Percentiles rank a stretch among this genome's conserved stretches.
Conservation (phyloP, 1,139 yeast genomes). For the Protomyces arabidopsidicola region DNA sequence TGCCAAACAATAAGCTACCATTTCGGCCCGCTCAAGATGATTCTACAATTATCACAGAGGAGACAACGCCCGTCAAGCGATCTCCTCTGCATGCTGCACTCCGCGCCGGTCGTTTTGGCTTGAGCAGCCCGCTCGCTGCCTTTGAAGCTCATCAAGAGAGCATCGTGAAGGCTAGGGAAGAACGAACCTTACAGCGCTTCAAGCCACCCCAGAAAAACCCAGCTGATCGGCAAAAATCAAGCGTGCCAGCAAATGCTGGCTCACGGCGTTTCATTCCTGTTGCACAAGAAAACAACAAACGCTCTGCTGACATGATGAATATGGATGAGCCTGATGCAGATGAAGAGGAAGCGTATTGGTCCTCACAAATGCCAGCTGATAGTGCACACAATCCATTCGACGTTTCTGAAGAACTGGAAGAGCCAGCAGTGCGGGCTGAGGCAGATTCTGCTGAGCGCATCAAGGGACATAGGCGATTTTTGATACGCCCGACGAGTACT, state of each 20-base stretch:
- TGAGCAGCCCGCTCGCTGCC: neutral
- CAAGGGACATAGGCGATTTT: neutral
- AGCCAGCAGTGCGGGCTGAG: neutral
- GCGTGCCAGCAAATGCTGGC: neutral
- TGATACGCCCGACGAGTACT: neutral
- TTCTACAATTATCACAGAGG: neutral
- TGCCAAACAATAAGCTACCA: neutral
- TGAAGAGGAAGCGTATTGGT: neutral
- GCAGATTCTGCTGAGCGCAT: neutral
- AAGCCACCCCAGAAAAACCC: neutral
- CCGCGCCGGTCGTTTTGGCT: neutral
- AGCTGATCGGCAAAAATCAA: neutral
- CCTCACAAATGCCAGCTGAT: neutral
- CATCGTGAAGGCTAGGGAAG: neutral
- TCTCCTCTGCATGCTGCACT: neutral
- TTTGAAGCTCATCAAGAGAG: neutral
- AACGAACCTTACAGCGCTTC: neutral
- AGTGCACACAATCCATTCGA: slow-evolving; percentile 16
- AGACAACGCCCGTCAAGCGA: neutral
- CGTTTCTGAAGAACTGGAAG: slow-evolving; percentile 25
- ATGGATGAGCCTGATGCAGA: neutral
- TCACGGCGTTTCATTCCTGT: neutral
- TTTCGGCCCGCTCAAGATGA: too few relatives aligned
- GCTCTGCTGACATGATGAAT: neutral
- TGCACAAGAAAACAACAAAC: neutral